A percentile compares a stretch with the other conserved stretches of the same genome.
Evolutionary conservation across 2,329 filamentous ascomycete genomes (phyloP).

Genomic region (Nigrospora osmanthi): DNA sequence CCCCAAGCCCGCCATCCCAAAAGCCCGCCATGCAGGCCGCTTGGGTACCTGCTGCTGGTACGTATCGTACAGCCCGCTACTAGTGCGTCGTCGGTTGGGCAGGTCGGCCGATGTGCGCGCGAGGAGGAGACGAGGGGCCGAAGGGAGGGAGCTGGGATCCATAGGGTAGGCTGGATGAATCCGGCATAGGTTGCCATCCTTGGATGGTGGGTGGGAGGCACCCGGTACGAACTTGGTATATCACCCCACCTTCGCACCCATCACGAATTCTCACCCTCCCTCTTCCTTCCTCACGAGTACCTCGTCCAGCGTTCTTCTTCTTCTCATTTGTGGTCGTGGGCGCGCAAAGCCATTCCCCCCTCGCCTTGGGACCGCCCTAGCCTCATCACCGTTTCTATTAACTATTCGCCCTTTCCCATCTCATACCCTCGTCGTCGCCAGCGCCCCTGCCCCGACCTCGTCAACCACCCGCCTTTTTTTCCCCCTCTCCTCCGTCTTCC

Average conservation of each 20-base stretch:
- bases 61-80: too few relatives aligned
- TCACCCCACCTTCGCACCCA: slow-evolving; percentile 35
- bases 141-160: too few relatives aligned
- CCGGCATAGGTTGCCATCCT: background rate
- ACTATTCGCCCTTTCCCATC: slow-evolving; percentile 32
- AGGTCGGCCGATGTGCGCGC: too few relatives aligned
- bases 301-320: slow-evolving; percentile 52
- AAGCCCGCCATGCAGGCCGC: too few relatives aligned
- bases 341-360: slow-evolving; percentile 50
- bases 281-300: slow-evolving; percentile 46
- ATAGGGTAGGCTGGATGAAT: too few relatives aligned
- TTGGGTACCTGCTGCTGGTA: too few relatives aligned
- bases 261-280: slow-evolving; percentile 37
- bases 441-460: slow-evolving; percentile 12
- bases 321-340: slow-evolving; percentile 50
- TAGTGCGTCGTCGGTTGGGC: too few relatives aligned
- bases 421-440: slow-evolving; percentile 15
- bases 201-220: slow-evolving; percentile 3
- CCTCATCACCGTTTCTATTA: slow-evolving; percentile 37
- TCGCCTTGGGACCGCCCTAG: slow-evolving; percentile 47
- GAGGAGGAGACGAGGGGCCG: too few relatives aligned
- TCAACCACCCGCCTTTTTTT: slow-evolving; percentile 23
- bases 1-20: too few relatives aligned
- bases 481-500: slow-evolving; percentile 8
- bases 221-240: slow-evolving; percentile 24